Evolutionary conservation across 371 early-diverging fungal species (phyloP).

Genomic region (Syncephalastrum contaminatum): DNA sequence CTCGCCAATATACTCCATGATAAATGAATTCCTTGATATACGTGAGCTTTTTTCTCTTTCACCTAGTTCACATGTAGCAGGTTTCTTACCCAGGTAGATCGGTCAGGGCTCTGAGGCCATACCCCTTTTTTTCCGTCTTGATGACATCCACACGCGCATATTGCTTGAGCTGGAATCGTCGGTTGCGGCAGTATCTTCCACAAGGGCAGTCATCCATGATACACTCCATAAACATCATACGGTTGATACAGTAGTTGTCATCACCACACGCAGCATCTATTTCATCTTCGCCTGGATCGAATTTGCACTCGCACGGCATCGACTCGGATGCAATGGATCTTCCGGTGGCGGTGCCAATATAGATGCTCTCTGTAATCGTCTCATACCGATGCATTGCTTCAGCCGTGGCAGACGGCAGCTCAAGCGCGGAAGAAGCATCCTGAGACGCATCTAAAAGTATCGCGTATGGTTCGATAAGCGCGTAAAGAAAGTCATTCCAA

Average conservation of each 20-base stretch:
- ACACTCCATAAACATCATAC: constrained; percentile 93
- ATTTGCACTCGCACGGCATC: constrained; percentile 82
- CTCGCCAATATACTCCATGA: constrained; percentile 97
- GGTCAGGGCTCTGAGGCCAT: constrained; percentile 79
- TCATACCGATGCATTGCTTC: constrained; percentile 57
- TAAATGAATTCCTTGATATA: constrained; percentile 60
- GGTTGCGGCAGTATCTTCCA: constrained; percentile 86
- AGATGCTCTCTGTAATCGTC: constrained; percentile 69
- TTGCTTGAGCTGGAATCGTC: constrained; percentile 82
- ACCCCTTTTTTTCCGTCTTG: constrained; percentile 88
- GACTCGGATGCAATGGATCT: constrained; percentile 60
- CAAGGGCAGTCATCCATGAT: constrained; percentile 85
- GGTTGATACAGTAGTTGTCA: constrained; percentile 87
- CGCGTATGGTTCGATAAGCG: too few species aligned
- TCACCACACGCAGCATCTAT: constrained; percentile 81
- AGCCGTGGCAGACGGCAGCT: constrained; percentile 40
- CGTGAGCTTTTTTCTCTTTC: constrained; percentile 1
- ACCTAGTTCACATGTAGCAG: background rate
- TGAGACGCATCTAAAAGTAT: too few species aligned
- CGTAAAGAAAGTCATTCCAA: too few species aligned
- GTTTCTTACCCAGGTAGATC: constrained; percentile 59
- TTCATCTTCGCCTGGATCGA: constrained; percentile 53
- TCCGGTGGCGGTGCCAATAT: constrained; percentile 69
- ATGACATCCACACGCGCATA: constrained; percentile 88
- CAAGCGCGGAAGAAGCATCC: too few species aligned